A percentile compares a stretch with the other conserved stretches of the same genome.
Evolutionary conservation across 2,329 filamentous ascomycete genomes (phyloP).

Genomic region (Aspergillus neotritici): DNA sequence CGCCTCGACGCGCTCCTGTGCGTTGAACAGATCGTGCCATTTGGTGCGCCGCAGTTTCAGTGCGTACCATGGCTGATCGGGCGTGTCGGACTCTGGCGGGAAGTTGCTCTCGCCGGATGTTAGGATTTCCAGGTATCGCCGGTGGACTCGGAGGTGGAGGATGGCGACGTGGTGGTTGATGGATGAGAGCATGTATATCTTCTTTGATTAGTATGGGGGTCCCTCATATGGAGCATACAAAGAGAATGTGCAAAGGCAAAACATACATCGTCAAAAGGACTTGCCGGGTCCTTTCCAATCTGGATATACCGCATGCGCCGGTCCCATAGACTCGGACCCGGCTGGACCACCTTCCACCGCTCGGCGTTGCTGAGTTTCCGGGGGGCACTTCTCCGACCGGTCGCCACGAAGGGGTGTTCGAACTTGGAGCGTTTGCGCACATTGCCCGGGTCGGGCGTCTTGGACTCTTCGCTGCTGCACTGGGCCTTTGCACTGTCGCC

Average conservation of each 20-base stretch:
- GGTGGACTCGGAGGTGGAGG: conserved; percentile 53
- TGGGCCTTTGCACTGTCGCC: conserved; percentile 15
- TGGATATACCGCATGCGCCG: conserved; percentile 51
- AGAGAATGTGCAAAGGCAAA: not conserved
- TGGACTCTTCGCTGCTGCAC: conserved; percentile 21
- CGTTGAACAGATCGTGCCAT: conserved; percentile 56
- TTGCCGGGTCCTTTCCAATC: conserved; percentile 48
- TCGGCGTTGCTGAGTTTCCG: conserved; percentile 44
- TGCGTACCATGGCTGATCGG: conserved; percentile 44
- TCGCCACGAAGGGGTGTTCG: conserved; percentile 28
- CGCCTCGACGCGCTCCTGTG: conserved; percentile 50
- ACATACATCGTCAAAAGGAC: conserved; percentile 50
- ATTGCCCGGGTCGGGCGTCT: conserved; percentile 22
- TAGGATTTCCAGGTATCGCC: conserved; percentile 52
- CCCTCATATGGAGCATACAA: not conserved
- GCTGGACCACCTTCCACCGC: conserved; percentile 50
- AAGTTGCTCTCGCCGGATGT: conserved; percentile 37
- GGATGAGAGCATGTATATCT: conserved; percentile 59
- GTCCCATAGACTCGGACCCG: conserved; percentile 52
- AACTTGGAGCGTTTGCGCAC: conserved; percentile 37
- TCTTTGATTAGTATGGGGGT: conserved; percentile 6
- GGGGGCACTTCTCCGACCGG: conserved; percentile 30
- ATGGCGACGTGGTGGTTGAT: conserved; percentile 59
- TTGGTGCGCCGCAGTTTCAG: conserved; percentile 50
- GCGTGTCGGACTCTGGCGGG: conserved; percentile 14